Evolutionary conservation across 208 protist genomes (phyloP).

Genomic region (Leishmania braziliensis): DNA sequence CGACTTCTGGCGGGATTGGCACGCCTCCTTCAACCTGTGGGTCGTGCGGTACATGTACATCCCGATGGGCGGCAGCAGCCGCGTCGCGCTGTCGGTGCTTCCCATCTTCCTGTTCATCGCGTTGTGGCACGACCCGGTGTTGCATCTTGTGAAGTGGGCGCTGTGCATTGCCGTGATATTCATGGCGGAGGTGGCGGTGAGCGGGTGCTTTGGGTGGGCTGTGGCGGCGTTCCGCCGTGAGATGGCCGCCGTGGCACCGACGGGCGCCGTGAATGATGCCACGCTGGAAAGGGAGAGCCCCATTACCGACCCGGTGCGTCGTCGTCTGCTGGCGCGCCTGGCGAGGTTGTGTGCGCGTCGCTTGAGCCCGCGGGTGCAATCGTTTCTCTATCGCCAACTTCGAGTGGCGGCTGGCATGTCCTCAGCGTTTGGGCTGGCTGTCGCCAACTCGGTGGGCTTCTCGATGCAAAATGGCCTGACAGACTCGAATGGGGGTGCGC

Average conservation of each 20-base stretch:
- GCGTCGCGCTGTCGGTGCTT: conserved; percentile 65
- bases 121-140: conserved; percentile 91
- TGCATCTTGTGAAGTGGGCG: conserved; percentile 78
- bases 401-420: conserved; percentile 31
- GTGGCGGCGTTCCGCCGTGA: conserved; percentile 20
- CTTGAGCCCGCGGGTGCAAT: no score
- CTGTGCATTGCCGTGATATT: conserved; percentile 56
- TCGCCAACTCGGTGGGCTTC: conserved; percentile 60
- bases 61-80: conserved; percentile 78
- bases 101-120: conserved; percentile 94
- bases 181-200: conserved; percentile 53
- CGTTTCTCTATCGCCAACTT: conserved; percentile 21
- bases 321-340: no score
- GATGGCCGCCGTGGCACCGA: conserved; percentile 12
- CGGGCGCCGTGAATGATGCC: no score
- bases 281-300: no score
- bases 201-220: conserved; percentile 24
- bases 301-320: no score
- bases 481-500: neutral
- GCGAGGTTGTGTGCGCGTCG: no score
- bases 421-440: conserved; percentile 46
- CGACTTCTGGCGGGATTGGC: conserved; percentile 95
- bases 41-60: conserved; percentile 95
- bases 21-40: conserved; percentile 94
- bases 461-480: conserved; percentile 11